phyloP scores from a whole-genome alignment of 2,329 filamentous ascomycete genomes.

The Exophiala mesophila region DNA sequence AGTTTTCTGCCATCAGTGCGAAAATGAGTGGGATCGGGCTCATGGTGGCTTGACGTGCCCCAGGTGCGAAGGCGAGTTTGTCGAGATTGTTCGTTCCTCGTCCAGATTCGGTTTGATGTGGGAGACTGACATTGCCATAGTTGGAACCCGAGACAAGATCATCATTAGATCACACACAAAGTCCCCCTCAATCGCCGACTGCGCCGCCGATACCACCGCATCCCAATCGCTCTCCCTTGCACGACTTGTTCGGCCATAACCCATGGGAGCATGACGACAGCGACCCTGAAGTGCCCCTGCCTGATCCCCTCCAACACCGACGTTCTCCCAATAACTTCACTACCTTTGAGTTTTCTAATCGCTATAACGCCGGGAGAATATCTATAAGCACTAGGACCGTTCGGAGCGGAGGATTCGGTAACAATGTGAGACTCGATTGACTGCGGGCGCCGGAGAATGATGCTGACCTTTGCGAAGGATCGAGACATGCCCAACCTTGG shows the following conservation, averaged over 20 bases:
- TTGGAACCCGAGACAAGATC: slow-evolving; percentile 13
- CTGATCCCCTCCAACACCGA: neutral
- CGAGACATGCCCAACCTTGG: slow-evolving; percentile 4
- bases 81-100: slow-evolving; percentile 93
- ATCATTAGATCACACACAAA: slow-evolving; percentile 34
- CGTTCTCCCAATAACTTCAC: slow-evolving; percentile 21
- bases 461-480: slow-evolving; percentile 5
- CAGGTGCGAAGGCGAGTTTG: slow-evolving; percentile 69
- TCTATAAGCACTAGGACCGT: slow-evolving; percentile 22
- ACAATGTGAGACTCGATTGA: slow-evolving; percentile 6
- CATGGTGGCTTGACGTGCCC: slow-evolving; percentile 68
- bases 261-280: slow-evolving; percentile 42
- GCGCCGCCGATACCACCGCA: slow-evolving; percentile 29
- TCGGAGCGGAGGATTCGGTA: slow-evolving; percentile 7
- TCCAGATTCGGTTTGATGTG: no score
- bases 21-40: slow-evolving; percentile 73
- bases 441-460: slow-evolving; percentile 7
- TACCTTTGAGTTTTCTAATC: slow-evolving; percentile 23
- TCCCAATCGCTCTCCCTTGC: slow-evolving; percentile 5
- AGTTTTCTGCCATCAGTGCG: slow-evolving; percentile 80
- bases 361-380: slow-evolving; percentile 21
- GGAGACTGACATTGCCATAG: slow-evolving; percentile 10
- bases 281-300: slow-evolving; percentile 42
- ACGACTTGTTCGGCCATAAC: slow-evolving; percentile 39
- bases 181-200: slow-evolving; percentile 24